Conservation (phyloP, 2,329 filamentous ascomycete species). For the Xylariaceae sp. region DNA sequence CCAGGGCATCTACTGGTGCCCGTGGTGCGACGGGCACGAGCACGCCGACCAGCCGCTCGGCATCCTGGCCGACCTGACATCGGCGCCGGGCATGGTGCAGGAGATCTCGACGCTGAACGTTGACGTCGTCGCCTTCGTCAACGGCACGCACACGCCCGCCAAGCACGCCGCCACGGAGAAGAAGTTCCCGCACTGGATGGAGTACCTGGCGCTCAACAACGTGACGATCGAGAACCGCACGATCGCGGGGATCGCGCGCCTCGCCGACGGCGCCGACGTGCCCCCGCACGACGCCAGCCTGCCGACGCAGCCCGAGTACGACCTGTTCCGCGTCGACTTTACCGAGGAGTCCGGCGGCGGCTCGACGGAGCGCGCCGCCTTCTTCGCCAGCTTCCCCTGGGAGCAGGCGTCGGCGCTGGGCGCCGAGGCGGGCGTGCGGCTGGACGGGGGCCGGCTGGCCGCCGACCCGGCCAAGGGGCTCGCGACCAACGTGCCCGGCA, state of each 20-base stretch:
- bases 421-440: slow-evolving; percentile 35
- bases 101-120: slow-evolving; percentile 48
- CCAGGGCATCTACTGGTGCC: slow-evolving; percentile 55
- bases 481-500: slow-evolving; percentile 43
- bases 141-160: slow-evolving; percentile 47
- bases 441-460: slow-evolving; percentile 36
- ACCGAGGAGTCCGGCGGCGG: slow-evolving; percentile 31
- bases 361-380: slow-evolving; percentile 38
- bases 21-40: slow-evolving; percentile 58
- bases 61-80: slow-evolving; percentile 38
- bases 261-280: slow-evolving; percentile 32
- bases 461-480: slow-evolving; percentile 34
- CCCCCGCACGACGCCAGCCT: slow-evolving; percentile 31
- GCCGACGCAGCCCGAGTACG: slow-evolving; percentile 39
- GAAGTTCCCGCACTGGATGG: slow-evolving; percentile 38
- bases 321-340: slow-evolving; percentile 50
- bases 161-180: slow-evolving; percentile 30
- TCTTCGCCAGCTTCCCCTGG: slow-evolving; percentile 41
- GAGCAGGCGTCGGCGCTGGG: slow-evolving; percentile 42
- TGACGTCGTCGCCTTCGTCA: slow-evolving; percentile 50
- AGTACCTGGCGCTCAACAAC: slow-evolving; percentile 41
- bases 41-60: slow-evolving; percentile 52
- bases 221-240: slow-evolving; percentile 49
- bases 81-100: slow-evolving; percentile 36
- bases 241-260: slow-evolving; percentile 39